Evolutionary conservation across 2,329 filamentous ascomycete genomes (phyloP).

Genomic region (Diaporthe australafricana): DNA sequence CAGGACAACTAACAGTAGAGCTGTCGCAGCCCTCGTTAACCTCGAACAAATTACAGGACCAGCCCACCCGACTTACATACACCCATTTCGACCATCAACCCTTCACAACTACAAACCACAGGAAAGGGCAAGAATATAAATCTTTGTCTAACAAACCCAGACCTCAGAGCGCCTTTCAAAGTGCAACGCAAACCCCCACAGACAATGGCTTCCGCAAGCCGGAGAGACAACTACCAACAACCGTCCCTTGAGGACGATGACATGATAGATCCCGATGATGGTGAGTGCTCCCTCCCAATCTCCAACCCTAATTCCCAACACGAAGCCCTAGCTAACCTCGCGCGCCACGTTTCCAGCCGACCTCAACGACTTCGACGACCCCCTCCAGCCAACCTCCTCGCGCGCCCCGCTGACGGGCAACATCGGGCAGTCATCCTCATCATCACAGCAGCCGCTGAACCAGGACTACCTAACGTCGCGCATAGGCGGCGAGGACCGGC

Average conservation of each 20-base stretch:
- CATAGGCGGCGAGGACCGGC: slow-evolving; percentile 92
- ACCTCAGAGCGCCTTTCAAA: background rate
- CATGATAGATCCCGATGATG: slow-evolving; percentile 83
- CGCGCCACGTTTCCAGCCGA: slow-evolving; percentile 67
- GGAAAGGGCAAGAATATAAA: background rate
- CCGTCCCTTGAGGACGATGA: slow-evolving; percentile 72
- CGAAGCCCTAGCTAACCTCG: background rate
- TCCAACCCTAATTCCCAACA: background rate
- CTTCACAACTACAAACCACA: background rate
- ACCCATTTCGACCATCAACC: background rate
- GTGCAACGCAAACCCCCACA: slow-evolving; percentile 27
- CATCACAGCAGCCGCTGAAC: slow-evolving; percentile 70
- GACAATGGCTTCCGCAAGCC: slow-evolving; percentile 60
- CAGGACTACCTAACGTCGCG: slow-evolving; percentile 88
- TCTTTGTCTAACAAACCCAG: background rate
- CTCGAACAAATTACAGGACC: slow-evolving; percentile 29
- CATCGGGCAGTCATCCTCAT: slow-evolving; percentile 70
- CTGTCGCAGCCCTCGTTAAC: slow-evolving; percentile 32
- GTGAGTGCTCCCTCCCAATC: slow-evolving; percentile 55
- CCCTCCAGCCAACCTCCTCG: slow-evolving; percentile 75
- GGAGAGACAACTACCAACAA: slow-evolving; percentile 69
- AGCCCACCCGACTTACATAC: background rate
- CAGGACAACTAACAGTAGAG: slow-evolving; percentile 44
- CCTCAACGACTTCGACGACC: slow-evolving; percentile 93
- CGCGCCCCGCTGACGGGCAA: slow-evolving; percentile 86